Evolutionary conservation across 768 basidiomycete genomes (phyloP).

Genomic region (Mycena belliarum): DNA sequence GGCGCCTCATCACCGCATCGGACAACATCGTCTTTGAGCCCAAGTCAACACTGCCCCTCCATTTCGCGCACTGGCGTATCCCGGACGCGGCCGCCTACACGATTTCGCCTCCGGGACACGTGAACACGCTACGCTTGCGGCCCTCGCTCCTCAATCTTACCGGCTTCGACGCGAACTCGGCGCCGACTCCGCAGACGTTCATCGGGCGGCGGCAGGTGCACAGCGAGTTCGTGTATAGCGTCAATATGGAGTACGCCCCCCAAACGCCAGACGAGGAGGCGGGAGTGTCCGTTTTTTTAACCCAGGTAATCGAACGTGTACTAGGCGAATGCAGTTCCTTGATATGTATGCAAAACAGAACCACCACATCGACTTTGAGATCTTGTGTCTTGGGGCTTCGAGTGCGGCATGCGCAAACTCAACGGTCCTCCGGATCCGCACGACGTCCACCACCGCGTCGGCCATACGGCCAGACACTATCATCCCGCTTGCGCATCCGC

Average conservation of each 20-base stretch:
- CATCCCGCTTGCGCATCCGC: slow-evolving; percentile 4
- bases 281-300: slow-evolving; percentile 33
- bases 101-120: slow-evolving; percentile 23
- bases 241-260: slow-evolving; percentile 26
- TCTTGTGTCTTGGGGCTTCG: slow-evolving; percentile 9
- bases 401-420: slow-evolving; percentile 4
- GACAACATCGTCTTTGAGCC: slow-evolving; percentile 27
- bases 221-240: slow-evolving; percentile 29
- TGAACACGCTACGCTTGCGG: slow-evolving; percentile 24
- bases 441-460: slow-evolving; percentile 12
- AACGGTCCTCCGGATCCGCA: slow-evolving; percentile 12
- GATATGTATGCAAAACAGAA: background rate
- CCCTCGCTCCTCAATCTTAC: slow-evolving; percentile 32
- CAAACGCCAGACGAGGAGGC: slow-evolving; percentile 28
- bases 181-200: slow-evolving; percentile 29
- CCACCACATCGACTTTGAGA: slow-evolving; percentile 20
- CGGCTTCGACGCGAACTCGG: slow-evolving; percentile 29
- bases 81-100: slow-evolving; percentile 26
- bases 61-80: slow-evolving; percentile 33
- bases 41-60: slow-evolving; percentile 24
- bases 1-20: slow-evolving; percentile 23
- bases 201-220: slow-evolving; percentile 34
- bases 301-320: slow-evolving; percentile 14
- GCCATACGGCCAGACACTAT: slow-evolving; percentile 4
- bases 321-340: too few species aligned